Evolutionary conservation across 2,329 filamentous ascomycete genomes (phyloP).

Genomic region (Hymenoscyphus occultus): DNA sequence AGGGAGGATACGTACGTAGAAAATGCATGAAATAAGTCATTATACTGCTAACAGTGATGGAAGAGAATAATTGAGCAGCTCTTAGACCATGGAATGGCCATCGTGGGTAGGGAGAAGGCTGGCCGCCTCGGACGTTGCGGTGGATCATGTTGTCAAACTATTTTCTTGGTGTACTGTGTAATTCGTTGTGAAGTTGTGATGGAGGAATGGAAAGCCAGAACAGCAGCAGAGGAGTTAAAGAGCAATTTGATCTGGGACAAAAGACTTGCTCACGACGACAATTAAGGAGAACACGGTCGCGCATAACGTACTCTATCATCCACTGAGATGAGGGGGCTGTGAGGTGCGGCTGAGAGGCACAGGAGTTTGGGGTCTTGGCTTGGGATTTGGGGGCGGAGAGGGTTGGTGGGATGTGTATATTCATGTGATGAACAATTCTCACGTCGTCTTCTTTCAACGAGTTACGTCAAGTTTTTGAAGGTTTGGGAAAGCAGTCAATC

Average conservation of each 20-base stretch:
- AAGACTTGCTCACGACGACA: background rate
- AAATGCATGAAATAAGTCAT: slow-evolving; percentile 34
- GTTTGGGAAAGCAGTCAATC: background rate
- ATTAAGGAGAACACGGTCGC: slow-evolving; percentile 1
- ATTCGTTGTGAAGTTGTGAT: background rate
- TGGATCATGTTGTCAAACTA: slow-evolving; percentile 23
- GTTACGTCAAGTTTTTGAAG: background rate
- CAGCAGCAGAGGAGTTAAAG: background rate
- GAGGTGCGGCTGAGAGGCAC: background rate
- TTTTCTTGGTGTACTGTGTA: background rate
- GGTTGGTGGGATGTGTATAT: background rate
- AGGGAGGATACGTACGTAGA: slow-evolving; percentile 23
- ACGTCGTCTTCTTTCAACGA: background rate
- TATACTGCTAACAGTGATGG: slow-evolving; percentile 29
- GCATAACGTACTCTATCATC: background rate
- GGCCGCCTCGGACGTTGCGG: slow-evolving; percentile 30
- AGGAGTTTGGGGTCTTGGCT: background rate
- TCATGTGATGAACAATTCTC: background rate
- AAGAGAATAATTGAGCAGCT: slow-evolving; percentile 27
- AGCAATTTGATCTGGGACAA: background rate
- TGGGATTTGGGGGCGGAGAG: background rate
- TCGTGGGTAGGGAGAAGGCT: slow-evolving; percentile 33
- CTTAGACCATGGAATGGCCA: slow-evolving; percentile 31
- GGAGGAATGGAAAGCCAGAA: background rate
- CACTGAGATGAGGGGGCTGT: background rate